These are phyloP conservation scores for Aureobasidium sp. DNA, from an alignment of 2,329 filamentous ascomycete species.

Conservation along the genomic window DNA sequence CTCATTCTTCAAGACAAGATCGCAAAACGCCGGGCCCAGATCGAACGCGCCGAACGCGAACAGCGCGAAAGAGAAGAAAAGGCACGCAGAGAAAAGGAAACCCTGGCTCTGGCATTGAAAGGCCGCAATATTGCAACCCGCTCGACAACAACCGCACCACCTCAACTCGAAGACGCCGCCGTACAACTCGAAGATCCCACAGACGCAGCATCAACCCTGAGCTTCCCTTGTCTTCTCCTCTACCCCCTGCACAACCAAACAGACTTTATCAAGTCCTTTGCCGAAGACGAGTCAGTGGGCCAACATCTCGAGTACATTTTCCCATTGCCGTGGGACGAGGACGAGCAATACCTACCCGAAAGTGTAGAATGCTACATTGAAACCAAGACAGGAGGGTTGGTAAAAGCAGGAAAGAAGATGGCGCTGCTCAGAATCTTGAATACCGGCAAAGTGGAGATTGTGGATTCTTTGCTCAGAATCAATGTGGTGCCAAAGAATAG, in stretches of 20 bases:
- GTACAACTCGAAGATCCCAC: conserved; percentile 65
- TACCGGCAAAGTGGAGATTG: conserved; percentile 73
- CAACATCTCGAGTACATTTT: conserved; percentile 82
- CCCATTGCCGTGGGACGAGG: conserved; percentile 77
- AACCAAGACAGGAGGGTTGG: conserved; percentile 67
- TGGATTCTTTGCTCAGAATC: conserved; percentile 77
- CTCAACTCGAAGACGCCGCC: conserved; percentile 79
- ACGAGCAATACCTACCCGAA: conserved; percentile 56
- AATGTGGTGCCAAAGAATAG: conserved; percentile 70
- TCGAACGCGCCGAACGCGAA: conserved; percentile 50
- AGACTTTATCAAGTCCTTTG: conserved; percentile 85
- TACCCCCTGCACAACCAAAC: conserved; percentile 78
- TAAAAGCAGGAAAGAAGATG: conserved; percentile 86
- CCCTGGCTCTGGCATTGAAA: conserved; percentile 48
- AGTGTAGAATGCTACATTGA: conserved; percentile 85
- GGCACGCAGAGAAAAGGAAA: conserved; percentile 49
- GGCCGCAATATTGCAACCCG: conserved; percentile 65
- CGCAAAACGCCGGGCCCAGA: conserved; percentile 47
- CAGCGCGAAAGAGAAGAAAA: conserved; percentile 52
- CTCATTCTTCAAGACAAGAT: conserved; percentile 57
- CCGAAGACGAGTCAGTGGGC: conserved; percentile 65
- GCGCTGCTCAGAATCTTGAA: conserved; percentile 66
- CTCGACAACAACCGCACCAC: conserved; percentile 57
- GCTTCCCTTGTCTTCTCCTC: conserved; percentile 73
- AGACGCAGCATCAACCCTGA: conserved; percentile 63